phyloP scores from a whole-genome alignment of 192 early-diverging fungal species.

The Dissophora ornata region DNA sequence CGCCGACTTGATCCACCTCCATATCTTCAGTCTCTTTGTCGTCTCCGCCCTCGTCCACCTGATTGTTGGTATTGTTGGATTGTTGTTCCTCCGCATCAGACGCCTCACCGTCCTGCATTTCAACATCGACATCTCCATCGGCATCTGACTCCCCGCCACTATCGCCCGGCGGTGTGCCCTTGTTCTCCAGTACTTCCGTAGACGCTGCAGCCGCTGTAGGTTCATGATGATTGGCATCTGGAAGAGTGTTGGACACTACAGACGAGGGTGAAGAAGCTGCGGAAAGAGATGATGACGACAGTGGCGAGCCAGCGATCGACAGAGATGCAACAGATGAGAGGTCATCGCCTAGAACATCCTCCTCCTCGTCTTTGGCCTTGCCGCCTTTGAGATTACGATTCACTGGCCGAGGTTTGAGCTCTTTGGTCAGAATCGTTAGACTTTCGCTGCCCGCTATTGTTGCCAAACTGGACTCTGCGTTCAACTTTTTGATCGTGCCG shows the following conservation, averaged over 20 bases:
- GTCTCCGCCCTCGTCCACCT: neutral
- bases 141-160: neutral
- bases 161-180: neutral
- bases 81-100: too few relatives aligned
- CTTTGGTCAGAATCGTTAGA: constrained; percentile 27
- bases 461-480: neutral
- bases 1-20: neutral
- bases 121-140: constrained; percentile 16
- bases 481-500: neutral
- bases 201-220: neutral
- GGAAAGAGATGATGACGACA: constrained; percentile 35
- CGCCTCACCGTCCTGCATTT: constrained; percentile 6
- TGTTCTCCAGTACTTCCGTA: neutral
- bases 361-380: constrained; percentile 28
- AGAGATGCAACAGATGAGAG: constrained; percentile 35
- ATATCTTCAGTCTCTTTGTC: constrained; percentile 9
- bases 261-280: constrained; percentile 43
- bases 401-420: constrained; percentile 12
- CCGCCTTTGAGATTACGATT: constrained; percentile 3
- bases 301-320: constrained; percentile 21
- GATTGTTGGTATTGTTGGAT: neutral
- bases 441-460: neutral
- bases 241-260: constrained; percentile 2
- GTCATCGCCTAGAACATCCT: constrained; percentile 40
- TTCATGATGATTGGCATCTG: neutral